phyloP scores from a whole-genome alignment of 2,329 filamentous ascomycete species.

The Alternaria gaisen region DNA sequence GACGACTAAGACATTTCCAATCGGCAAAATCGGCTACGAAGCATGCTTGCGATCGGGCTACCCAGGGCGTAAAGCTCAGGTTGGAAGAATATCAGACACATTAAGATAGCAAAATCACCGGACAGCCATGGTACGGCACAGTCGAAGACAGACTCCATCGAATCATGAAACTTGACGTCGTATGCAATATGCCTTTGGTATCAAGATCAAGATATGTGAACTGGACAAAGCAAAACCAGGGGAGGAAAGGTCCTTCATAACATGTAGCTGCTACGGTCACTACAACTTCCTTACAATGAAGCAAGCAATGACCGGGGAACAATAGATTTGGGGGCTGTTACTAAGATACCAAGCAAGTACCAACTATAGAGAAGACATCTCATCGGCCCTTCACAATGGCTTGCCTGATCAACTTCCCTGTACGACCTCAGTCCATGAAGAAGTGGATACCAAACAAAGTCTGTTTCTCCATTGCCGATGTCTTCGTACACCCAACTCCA shows the following conservation, averaged over 20 bases:
- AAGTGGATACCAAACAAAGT: background rate
- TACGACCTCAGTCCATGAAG: fast-evolving
- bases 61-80: background rate
- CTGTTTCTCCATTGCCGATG: too few species aligned
- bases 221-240: background rate
- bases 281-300: background rate
- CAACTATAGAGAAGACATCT: background rate
- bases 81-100: background rate
- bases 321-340: background rate
- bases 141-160: too few species aligned
- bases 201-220: background rate
- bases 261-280: background rate
- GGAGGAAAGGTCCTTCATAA: background rate
- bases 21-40: background rate
- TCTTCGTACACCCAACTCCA: background rate
- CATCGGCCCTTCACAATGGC: background rate
- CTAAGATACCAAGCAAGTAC: background rate
- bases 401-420: background rate
- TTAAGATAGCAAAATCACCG: background rate
- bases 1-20: background rate
- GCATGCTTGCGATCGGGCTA: background rate
- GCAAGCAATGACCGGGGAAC: background rate
- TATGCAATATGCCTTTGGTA: background rate
- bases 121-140: background rate
- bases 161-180: fast-evolving